Conservation (phyloP, 2,329 filamentous ascomycete genomes). For the Cladosporium sp. region DNA sequence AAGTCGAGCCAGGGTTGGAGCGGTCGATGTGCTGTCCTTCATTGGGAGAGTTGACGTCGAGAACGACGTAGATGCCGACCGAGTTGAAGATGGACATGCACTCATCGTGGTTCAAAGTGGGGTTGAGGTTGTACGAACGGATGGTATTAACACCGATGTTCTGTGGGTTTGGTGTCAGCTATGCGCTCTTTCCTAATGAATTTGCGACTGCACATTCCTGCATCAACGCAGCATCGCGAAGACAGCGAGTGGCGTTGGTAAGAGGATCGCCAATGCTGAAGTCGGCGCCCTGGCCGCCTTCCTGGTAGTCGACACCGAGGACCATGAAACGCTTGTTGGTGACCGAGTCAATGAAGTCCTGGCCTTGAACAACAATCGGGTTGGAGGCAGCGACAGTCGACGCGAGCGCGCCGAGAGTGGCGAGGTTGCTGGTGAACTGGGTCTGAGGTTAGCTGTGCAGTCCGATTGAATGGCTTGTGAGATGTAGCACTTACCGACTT, state of each 20-base stretch:
- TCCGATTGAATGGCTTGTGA: neutral
- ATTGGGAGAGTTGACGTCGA: constrained; percentile 66
- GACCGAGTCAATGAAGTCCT: constrained; percentile 63
- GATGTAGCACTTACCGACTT: constrained; percentile 9
- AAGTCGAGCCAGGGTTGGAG: constrained; percentile 55
- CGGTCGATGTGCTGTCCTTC: constrained; percentile 59
- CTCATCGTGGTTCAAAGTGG: constrained; percentile 60
- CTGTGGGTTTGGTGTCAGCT: neutral
- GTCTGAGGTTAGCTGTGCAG: neutral
- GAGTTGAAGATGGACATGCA: constrained; percentile 67
- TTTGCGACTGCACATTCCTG: constrained; percentile 41
- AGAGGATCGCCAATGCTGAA: constrained; percentile 57
- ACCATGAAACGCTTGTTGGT: constrained; percentile 63
- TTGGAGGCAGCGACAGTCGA: constrained; percentile 52
- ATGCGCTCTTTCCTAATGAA: neutral
- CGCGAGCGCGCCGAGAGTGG: constrained; percentile 25
- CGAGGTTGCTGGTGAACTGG: constrained; percentile 16
- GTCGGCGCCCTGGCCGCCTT: constrained; percentile 62
- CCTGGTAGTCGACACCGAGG: constrained; percentile 66
- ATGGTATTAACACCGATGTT: constrained; percentile 65
- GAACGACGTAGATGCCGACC: constrained; percentile 66
- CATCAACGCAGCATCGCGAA: constrained; percentile 65
- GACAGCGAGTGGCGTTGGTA: constrained; percentile 58
- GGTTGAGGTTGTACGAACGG: constrained; percentile 65
- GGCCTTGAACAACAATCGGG: constrained; percentile 58